Evolutionary conservation across 1,139 yeast genomes (phyloP).

Genomic region (Hemisphaericaspora lyxosophila): DNA sequence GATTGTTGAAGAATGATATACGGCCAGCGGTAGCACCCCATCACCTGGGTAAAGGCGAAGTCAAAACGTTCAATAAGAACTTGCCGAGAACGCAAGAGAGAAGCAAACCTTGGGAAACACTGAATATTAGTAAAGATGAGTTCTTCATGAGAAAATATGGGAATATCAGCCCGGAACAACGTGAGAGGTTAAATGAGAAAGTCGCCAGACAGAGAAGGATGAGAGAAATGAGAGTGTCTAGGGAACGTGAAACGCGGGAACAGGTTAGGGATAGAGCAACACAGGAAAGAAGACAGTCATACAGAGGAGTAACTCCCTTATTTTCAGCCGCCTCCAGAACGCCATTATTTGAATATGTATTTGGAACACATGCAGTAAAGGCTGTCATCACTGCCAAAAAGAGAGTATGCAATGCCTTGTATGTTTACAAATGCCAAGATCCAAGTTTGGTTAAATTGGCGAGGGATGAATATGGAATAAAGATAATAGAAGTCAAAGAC

Average conservation of each 20-base stretch:
- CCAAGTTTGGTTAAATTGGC: constrained; percentile 46
- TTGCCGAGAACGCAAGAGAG: constrained; percentile 8
- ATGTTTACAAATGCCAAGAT: constrained; percentile 44
- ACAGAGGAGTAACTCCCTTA: not conserved
- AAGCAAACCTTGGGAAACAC: constrained; percentile 40
- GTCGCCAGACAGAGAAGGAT: constrained; percentile 36
- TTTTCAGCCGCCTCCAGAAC: constrained; percentile 10
- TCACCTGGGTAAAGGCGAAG: constrained; percentile 6
- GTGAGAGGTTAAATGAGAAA: constrained; percentile 32
- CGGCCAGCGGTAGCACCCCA: constrained; percentile 1
- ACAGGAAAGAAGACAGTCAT: constrained; percentile 8
- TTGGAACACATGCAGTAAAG: constrained; percentile 73
- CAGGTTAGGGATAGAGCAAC: constrained; percentile 11
- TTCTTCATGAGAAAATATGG: constrained; percentile 43
- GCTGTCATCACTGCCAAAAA: constrained; percentile 64
- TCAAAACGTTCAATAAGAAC: constrained; percentile 16
- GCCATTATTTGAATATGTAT: constrained; percentile 66
- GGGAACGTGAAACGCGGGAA: constrained; percentile 11
- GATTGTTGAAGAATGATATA: constrained; percentile 1
- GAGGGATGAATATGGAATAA: constrained; percentile 38
- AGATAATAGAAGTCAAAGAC: constrained; percentile 41
- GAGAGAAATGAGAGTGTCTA: constrained; percentile 20
- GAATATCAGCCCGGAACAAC: constrained; percentile 28
- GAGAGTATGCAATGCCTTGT: constrained; percentile 54
- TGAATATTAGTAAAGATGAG: constrained; percentile 39